Evolutionary conservation across 305 asterid species (phyloP), one percentile per base, ranked within the genome.

Genomic region (Fraxinus dipetala): DNA sequence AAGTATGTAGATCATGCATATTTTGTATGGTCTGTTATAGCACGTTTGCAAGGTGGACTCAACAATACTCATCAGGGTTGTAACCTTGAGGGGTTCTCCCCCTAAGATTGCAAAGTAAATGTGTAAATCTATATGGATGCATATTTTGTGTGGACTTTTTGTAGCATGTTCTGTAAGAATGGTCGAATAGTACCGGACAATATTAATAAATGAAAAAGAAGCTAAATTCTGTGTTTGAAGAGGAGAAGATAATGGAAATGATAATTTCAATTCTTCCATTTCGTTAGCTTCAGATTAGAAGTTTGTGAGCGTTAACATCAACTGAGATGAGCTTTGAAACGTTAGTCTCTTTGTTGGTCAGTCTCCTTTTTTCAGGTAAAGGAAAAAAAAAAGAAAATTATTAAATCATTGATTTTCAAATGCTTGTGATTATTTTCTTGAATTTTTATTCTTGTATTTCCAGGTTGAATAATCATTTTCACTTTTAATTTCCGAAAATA

Each of bases 1-100:
- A 82, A 80, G 65, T 84, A 84, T 20, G 74, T 78, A 59, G 18
- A 65, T 16, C 86, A 83, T 82, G 84, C 80, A 83, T 87, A 83
- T 85, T 51, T 51, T 16, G 63, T 16, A 51, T 51, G 63, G 8
- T 51, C 22, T 51, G 7, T 51, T 5, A 3, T 16, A 51, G 63
- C 1, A 48, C 20, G 61, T 51, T 18, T n/a, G 65, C 24, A 54
- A n/a, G 65, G 16, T n/a, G 63, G 63, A 54, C 24, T 54, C 9
- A 6, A 51, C 7, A 16, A 3, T 51, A 51, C 63, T 16, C n/a
- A n/a, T 54, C 65, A 5, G 9, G 26, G 65, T 5, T 18, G 24
- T 54, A n/a, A 54, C 26, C 65, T 54, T 6, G 65, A n/a, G 26
- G 65, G 67, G 1, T 18, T 20, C 67, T 56, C 11, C 67, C 67